phyloP scores from a whole-genome alignment of 2,329 filamentous ascomycete genomes.

The Myriosclerotinia duriaeana region DNA sequence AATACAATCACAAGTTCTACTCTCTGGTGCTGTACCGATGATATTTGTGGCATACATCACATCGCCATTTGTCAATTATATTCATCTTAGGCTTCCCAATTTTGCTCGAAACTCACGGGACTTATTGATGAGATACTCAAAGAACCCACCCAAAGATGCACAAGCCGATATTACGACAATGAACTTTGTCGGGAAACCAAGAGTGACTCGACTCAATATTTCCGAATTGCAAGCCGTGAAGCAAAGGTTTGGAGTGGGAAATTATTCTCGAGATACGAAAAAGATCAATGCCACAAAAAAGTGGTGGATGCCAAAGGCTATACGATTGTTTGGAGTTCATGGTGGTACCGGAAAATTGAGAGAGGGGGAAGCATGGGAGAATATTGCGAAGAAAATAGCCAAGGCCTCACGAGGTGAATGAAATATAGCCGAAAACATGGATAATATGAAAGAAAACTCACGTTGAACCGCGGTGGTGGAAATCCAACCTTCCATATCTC shows the following conservation, averaged over 20 bases:
- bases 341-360: slow-evolving; percentile 29
- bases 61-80: slow-evolving; percentile 68
- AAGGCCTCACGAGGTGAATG: background rate
- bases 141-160: slow-evolving; percentile 47
- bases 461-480: background rate
- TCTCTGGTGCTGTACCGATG: slow-evolving; percentile 64
- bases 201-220: slow-evolving; percentile 35
- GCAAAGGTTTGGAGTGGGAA: slow-evolving; percentile 39
- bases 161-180: slow-evolving; percentile 45
- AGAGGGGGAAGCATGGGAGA: slow-evolving; percentile 37
- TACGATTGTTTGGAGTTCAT: slow-evolving; percentile 38
- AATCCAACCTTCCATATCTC: background rate
- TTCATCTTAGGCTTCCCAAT: slow-evolving; percentile 67
- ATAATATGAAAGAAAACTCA: background rate
- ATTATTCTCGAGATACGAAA: slow-evolving; percentile 37
- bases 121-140: slow-evolving; percentile 53
- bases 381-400: slow-evolving; percentile 29
- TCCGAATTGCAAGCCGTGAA: slow-evolving; percentile 35
- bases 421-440: background rate
- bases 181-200: slow-evolving; percentile 44
- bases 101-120: slow-evolving; percentile 62
- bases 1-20: slow-evolving; percentile 48
- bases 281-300: slow-evolving; percentile 30
- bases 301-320: slow-evolving; percentile 38
- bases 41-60: slow-evolving; percentile 63